Base-by-base conservation (phyloP, 2,329 filamentous ascomycete species). In the Stromatinia cepivora region DNA sequence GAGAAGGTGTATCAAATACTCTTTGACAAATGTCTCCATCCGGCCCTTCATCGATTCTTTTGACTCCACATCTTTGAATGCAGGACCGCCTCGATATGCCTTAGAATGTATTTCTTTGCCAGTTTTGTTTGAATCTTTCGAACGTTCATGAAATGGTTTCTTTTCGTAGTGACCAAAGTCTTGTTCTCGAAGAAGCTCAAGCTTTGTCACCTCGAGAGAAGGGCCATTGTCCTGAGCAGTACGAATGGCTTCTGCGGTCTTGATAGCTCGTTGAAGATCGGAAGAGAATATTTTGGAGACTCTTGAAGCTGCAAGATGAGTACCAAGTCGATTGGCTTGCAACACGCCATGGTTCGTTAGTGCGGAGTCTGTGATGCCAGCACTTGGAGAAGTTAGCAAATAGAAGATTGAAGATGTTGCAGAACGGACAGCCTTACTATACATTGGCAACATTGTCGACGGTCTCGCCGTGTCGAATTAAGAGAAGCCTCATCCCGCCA, bases 381-480 rank as follows among this genome's bases (percentile, higher is more conserved):
- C 93, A 81, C 90, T 90, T 82, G 69, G 67, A 71, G 46, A 64
- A 57, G 58, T 72, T 64, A 73, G 71, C 65, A 31, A 67, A 34
- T 46, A 31, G 46, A 63, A 52, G 34, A 9, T 42, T 25, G 31
- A 39, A 64, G 34, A 28, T 28, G 15, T 54, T 50, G 46, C n/a
- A 42, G 52, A 45, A 20, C 52, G 28, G 53, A 66, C 75, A 73
- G 68, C 70, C 86, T 76, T 83, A 92, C 90, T 91, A 94, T 70
- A 92, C 81, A 67, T 89, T 86, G 53, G 90, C 90, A 70, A 95
- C 90, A 79, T 97, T 97, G 81, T 97, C 92, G 73, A 96, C 91
- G 22, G 92, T 94, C 82, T 97, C 93, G 77, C 90, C 93, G 83
- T 97, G 93, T 69, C 93, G 89, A 76, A 97, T 88, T 75, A 97